phyloP scores from a whole-genome alignment of 306 rosid genomes.

The Malus fusca region DNA sequence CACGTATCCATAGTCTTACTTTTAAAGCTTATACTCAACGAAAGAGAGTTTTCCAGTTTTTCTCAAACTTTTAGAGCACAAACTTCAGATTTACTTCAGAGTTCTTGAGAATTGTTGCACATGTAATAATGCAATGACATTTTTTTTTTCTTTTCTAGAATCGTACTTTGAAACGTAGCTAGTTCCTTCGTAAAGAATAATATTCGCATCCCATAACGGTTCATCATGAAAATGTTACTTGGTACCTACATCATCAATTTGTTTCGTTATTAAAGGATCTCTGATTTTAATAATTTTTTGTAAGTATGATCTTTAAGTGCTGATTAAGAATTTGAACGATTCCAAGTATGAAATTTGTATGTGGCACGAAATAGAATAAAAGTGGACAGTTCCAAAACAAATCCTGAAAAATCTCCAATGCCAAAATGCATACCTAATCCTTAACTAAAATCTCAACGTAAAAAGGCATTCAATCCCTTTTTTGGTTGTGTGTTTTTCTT shows the following conservation, averaged over 20 bases:
- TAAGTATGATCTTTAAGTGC: not conserved
- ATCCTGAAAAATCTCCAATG: not conserved
- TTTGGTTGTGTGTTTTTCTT: not conserved
- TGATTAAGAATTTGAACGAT: no score
- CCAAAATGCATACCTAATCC: not conserved
- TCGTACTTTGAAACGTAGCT: not conserved
- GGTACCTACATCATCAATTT: not conserved
- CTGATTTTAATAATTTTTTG: accelerated
- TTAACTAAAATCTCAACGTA: slow-evolving; percentile 4
- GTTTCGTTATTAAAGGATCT: no score
- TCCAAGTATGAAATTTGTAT: no score
- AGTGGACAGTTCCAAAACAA: not conserved
- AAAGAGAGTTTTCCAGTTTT: not conserved
- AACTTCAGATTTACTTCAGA: not conserved
- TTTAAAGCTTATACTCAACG: not conserved
- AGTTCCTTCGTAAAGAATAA: not conserved
- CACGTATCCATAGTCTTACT: no score
- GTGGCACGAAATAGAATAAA: not conserved
- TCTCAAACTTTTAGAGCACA: not conserved
- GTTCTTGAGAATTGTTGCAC: not conserved
- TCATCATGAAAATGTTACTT: no score
- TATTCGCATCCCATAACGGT: no score
- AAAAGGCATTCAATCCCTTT: not conserved
- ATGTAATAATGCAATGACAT: not conserved
- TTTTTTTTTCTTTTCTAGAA: not conserved